These are phyloP conservation scores for Paecilomyces variotii DNA, from an alignment of 2,329 filamentous ascomycete genomes.

Conservation along the genomic window DNA sequence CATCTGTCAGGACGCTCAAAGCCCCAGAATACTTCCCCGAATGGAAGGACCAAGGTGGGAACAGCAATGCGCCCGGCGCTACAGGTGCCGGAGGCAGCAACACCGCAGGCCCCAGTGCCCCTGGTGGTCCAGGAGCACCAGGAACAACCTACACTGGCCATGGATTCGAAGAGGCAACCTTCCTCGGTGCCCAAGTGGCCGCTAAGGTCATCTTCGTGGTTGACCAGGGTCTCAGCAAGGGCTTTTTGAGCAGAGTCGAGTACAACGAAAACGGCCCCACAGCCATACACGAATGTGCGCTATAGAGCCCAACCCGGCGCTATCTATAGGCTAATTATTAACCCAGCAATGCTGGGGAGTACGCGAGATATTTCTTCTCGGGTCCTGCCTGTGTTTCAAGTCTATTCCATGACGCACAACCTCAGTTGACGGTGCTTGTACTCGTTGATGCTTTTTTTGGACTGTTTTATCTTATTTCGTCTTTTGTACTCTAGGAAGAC, in stretches of 20 bases:
- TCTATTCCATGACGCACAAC: not conserved
- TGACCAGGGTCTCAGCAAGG: constrained; percentile 59
- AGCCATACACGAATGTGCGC: constrained; percentile 52
- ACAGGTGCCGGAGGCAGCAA: constrained; percentile 12
- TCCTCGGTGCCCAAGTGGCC: constrained; percentile 80
- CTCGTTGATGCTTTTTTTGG: not conserved
- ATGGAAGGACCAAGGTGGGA: constrained; percentile 64
- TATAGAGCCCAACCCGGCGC: constrained; percentile 17
- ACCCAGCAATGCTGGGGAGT: not conserved
- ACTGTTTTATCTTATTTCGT: constrained; percentile 5
- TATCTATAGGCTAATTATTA: not conserved
- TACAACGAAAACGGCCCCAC: constrained; percentile 60
- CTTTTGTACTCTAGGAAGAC: constrained; percentile 16
- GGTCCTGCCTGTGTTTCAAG: not conserved
- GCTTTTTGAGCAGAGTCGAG: constrained; percentile 60
- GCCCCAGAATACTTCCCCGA: constrained; percentile 81
- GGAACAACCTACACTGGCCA: constrained; percentile 13
- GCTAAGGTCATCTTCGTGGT: constrained; percentile 66
- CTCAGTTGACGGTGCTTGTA: not conserved
- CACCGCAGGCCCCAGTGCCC: constrained; percentile 34
- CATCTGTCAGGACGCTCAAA: constrained; percentile 68
- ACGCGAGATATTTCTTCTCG: not conserved
- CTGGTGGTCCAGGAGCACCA: constrained; percentile 15
- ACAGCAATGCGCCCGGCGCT: constrained; percentile 25
- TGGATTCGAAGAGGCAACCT: constrained; percentile 71